These are phyloP conservation scores for Candida ortonii DNA, from an alignment of 805 yeast species.

Conservation along the genomic window DNA sequence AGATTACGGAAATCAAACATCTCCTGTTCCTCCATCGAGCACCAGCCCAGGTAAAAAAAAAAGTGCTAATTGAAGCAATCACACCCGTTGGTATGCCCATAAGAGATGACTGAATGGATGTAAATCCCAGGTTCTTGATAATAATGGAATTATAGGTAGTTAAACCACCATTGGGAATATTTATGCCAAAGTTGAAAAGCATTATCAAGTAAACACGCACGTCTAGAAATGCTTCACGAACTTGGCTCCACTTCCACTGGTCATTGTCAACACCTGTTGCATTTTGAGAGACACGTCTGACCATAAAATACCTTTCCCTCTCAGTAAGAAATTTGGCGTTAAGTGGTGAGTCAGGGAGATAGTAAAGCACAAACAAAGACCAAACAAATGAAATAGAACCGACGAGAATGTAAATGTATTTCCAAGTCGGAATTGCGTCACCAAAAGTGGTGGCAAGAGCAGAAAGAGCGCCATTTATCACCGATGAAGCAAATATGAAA, in stretches of 20 bases:
- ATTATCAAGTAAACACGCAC: conserved; percentile 36
- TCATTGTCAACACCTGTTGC: conserved; percentile 42
- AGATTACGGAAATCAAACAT: conserved; percentile 11
- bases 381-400: conserved; percentile 49
- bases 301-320: conserved; percentile 49
- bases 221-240: conserved; percentile 43
- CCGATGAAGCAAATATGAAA: conserved; percentile 41
- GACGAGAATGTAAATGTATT: conserved; percentile 47
- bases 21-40: conserved; percentile 17
- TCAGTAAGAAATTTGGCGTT: conserved; percentile 42
- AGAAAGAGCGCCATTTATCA: conserved; percentile 24
- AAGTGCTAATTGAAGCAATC: conserved; percentile 15
- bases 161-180: conserved; percentile 43
- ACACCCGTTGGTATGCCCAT: conserved; percentile 25
- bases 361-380: conserved; percentile 30
- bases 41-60: conserved; percentile 15
- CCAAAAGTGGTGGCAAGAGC: conserved; percentile 31
- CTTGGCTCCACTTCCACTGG: conserved; percentile 41
- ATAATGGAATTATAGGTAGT: conserved; percentile 33
- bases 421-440: conserved; percentile 41
- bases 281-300: conserved; percentile 36
- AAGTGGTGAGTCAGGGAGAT: conserved; percentile 53
- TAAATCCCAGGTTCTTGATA: conserved; percentile 30
- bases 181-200: conserved; percentile 35
- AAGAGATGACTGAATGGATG: conserved; percentile 15